These are phyloP conservation scores for Clarkia xantiana DNA, from an alignment of 345 rosid genomes.

Conservation along the genomic window DNA sequence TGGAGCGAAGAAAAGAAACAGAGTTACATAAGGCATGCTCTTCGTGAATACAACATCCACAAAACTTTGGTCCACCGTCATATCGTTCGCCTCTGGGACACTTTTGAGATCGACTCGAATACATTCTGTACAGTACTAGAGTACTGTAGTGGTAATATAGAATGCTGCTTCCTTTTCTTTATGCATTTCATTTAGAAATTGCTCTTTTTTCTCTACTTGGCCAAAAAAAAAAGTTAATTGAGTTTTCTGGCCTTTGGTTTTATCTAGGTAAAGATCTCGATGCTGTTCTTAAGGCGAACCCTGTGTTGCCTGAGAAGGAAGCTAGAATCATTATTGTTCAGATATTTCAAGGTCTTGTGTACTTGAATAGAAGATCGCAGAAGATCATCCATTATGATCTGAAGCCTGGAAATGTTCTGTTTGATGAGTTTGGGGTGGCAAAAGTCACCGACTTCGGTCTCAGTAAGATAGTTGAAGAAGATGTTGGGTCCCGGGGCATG, in stretches of 20 bases:
- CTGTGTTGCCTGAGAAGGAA: constrained; percentile 85
- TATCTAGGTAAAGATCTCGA: constrained; percentile 92
- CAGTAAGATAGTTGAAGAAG: constrained; percentile 93
- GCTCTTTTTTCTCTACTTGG: too few species aligned
- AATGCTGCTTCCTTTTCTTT: constrained; percentile 7
- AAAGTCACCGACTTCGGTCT: constrained; percentile 99
- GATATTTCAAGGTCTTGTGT: constrained; percentile 91
- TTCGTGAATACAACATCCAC: constrained; percentile 91
- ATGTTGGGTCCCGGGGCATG: constrained; percentile 96
- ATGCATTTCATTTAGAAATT: constrained; percentile 3
- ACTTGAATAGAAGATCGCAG: constrained; percentile 71
- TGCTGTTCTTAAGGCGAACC: constrained; percentile 94
- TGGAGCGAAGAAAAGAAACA: constrained; percentile 99
- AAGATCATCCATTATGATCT: constrained; percentile 96
- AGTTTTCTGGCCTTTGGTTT: constrained; percentile 5
- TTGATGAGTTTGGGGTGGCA: constrained; percentile 90
- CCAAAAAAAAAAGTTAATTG: too few species aligned
- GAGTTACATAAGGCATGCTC: constrained; percentile 92
- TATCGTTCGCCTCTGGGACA: constrained; percentile 98
- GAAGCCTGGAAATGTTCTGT: constrained; percentile 97
- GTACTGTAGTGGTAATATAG: constrained; percentile 70
- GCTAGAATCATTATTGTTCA: constrained; percentile 85
- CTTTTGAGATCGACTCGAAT: constrained; percentile 88
- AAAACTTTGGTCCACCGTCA: constrained; percentile 93
- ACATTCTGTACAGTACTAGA: constrained; percentile 95